phyloP scores from a whole-genome alignment of 2,329 filamentous ascomycete genomes.

The Trichoderma sp. region DNA sequence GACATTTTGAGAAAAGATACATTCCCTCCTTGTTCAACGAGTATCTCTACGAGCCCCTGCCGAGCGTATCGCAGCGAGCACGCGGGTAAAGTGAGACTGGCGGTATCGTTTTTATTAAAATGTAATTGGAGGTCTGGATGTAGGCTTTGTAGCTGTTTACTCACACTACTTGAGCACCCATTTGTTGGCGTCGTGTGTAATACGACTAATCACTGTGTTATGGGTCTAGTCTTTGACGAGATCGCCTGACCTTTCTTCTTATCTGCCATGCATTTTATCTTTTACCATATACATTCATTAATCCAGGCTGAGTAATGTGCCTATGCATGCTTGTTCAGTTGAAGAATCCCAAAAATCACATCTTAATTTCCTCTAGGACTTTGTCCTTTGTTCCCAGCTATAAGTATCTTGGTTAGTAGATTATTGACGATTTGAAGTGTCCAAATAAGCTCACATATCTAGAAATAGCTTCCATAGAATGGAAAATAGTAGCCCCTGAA shows the following conservation, averaged over 20 bases:
- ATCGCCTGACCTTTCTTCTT: background rate
- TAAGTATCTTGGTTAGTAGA: background rate
- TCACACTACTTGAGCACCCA: background rate
- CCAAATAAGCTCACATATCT: constrained; percentile 44
- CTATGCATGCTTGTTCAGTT: background rate
- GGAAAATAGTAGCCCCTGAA: constrained; percentile 50
- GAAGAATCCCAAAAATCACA: background rate
- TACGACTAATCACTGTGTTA: background rate
- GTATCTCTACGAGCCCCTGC: background rate
- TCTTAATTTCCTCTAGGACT: background rate
- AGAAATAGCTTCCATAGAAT: constrained; percentile 53
- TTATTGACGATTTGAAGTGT: background rate
- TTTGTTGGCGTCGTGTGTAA: background rate
- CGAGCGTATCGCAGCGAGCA: background rate
- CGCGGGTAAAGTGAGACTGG: background rate
- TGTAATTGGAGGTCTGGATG: background rate
- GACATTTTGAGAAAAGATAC: background rate
- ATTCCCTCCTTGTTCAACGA: background rate
- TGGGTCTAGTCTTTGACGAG: background rate
- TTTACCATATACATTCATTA: background rate
- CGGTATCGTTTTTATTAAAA: background rate
- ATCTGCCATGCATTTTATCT: background rate
- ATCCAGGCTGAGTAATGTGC: background rate
- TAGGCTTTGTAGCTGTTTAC: background rate
- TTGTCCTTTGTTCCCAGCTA: constrained; percentile 15